Evolutionary conservation across 805 yeast genomes (phyloP).

Genomic region (Torulaspora indica): DNA sequence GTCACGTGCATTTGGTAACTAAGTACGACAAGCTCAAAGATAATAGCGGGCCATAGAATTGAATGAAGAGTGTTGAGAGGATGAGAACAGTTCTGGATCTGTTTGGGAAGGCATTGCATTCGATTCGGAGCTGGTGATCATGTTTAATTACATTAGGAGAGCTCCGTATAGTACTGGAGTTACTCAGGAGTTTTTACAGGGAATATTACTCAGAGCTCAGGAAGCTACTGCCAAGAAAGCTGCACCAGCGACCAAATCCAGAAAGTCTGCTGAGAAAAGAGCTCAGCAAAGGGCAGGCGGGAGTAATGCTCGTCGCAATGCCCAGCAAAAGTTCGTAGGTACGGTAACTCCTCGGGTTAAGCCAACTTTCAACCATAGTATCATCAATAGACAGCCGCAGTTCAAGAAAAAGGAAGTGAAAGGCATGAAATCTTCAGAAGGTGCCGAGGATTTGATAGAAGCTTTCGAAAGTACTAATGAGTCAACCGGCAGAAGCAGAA

Average conservation of each 20-base stretch:
- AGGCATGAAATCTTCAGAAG: conserved; percentile 4
- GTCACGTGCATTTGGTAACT: no score
- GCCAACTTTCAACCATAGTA: conserved; percentile 16
- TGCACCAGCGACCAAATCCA: conserved; percentile 9
- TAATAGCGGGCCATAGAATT: no score
- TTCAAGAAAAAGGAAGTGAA: conserved; percentile 13
- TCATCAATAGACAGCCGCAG: conserved; percentile 21
- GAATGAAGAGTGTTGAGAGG: neutral
- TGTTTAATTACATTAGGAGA: conserved; percentile 7
- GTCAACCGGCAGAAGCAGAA: neutral
- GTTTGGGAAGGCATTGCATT: neutral
- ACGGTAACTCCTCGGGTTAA: conserved; percentile 14
- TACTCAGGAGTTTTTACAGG: conserved; percentile 32
- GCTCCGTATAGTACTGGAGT: conserved; percentile 25
- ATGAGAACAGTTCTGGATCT: neutral
- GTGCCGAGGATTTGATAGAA: conserved; percentile 15
- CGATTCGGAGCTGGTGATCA: neutral
- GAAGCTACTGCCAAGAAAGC: conserved; percentile 27
- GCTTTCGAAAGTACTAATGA: conserved; percentile 13
- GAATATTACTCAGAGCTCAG: conserved; percentile 31
- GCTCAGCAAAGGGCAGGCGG: conserved; percentile 1
- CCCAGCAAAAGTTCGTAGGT: conserved; percentile 7
- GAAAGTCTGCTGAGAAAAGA: conserved; percentile 6
- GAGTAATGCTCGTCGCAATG: conserved; percentile 5
- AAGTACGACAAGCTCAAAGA: no score